Evolutionary conservation across 2,329 filamentous ascomycete genomes (phyloP).

Genomic region (Sporothrix phasma): DNA sequence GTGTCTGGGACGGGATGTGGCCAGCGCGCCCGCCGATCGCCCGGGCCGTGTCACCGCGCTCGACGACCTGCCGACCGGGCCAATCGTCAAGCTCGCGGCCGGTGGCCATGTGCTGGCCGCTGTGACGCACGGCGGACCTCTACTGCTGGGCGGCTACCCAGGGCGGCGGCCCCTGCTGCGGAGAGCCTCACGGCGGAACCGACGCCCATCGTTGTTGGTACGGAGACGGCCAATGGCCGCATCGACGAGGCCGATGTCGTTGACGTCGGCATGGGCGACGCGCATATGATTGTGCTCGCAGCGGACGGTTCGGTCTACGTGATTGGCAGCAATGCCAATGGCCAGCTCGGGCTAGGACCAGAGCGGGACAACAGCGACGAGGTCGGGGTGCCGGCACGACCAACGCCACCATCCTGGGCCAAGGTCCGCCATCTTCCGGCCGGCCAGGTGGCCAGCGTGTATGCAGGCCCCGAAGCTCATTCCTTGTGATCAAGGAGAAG

Average conservation of each 20-base stretch:
- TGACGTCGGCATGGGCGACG: conserved; percentile 48
- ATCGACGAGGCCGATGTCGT: conserved; percentile 39
- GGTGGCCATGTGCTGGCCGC: conserved; percentile 50
- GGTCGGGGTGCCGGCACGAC: conserved; percentile 6
- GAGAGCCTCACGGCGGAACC: conserved; percentile 24
- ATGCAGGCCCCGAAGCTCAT: conserved; percentile 41
- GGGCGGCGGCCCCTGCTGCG: conserved; percentile 23
- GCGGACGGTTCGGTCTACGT: conserved; percentile 41
- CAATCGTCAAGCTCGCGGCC: conserved; percentile 43
- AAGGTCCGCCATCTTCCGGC: conserved; percentile 26
- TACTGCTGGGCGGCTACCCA: conserved; percentile 49
- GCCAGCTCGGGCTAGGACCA: conserved; percentile 46
- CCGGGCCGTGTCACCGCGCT: conserved; percentile 42
- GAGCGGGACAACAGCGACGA: background rate
- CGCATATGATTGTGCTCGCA: conserved; percentile 48
- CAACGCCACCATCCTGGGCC: conserved; percentile 25
- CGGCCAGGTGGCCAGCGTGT: conserved; percentile 31
- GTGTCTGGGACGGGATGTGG: conserved; percentile 44
- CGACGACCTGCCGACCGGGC: conserved; percentile 38
- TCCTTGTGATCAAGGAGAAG: conserved; percentile 29
- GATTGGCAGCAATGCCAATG: conserved; percentile 46
- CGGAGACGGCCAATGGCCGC: conserved; percentile 34
- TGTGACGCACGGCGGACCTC: conserved; percentile 46
- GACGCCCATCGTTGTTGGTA: conserved; percentile 33
- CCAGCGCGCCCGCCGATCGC: conserved; percentile 34